Percentiles rank a stretch among this genome's conserved stretches.
Evolutionary conservation across 805 yeast species (phyloP).

Genomic region (Kodamaea leandrae): DNA sequence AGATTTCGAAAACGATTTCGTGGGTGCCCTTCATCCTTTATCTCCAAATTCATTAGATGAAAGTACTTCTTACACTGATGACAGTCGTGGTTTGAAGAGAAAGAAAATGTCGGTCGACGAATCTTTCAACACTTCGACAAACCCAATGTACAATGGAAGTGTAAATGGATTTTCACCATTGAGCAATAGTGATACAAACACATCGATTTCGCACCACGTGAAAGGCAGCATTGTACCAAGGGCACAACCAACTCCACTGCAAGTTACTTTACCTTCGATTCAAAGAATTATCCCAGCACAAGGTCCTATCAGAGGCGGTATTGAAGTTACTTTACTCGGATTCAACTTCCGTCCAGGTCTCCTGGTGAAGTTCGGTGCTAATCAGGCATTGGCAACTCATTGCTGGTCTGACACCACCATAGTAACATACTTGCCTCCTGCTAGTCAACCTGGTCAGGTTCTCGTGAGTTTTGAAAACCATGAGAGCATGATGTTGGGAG

Average conservation of each 20-base stretch:
- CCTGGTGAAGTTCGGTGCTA: slow-evolving; percentile 81
- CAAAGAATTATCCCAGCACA: slow-evolving; percentile 92
- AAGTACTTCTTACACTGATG: slow-evolving; percentile 44
- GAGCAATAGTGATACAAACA: slow-evolving; percentile 45
- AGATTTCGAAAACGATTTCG: slow-evolving; percentile 2
- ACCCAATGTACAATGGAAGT: slow-evolving; percentile 40
- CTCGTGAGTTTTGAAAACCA: slow-evolving; percentile 73
- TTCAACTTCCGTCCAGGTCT: slow-evolving; percentile 81
- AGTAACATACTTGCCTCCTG: slow-evolving; percentile 92
- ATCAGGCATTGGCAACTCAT: slow-evolving; percentile 77
- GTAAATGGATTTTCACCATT: slow-evolving; percentile 44
- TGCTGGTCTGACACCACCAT: slow-evolving; percentile 96
- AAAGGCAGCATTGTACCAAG: slow-evolving; percentile 13
- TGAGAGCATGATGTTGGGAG: slow-evolving; percentile 31
- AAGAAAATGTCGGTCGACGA: slow-evolving; percentile 50
- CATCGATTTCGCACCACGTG: slow-evolving; percentile 15
- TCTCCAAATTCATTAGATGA: slow-evolving; percentile 65
- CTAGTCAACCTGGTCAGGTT: slow-evolving; percentile 86
- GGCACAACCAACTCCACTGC: slow-evolving; percentile 14
- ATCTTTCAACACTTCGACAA: slow-evolving; percentile 33
- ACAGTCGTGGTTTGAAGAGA: slow-evolving; percentile 44
- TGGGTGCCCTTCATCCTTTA: slow-evolving; percentile 34
- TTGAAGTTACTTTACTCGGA: slow-evolving; percentile 90
- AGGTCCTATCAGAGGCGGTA: slow-evolving; percentile 95
- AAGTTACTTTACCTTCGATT: slow-evolving; percentile 49